These are phyloP conservation scores for Amborella trichopoda DNA, from an alignment of 164 flowering plant genomes.

Conservation along the genomic window DNA sequence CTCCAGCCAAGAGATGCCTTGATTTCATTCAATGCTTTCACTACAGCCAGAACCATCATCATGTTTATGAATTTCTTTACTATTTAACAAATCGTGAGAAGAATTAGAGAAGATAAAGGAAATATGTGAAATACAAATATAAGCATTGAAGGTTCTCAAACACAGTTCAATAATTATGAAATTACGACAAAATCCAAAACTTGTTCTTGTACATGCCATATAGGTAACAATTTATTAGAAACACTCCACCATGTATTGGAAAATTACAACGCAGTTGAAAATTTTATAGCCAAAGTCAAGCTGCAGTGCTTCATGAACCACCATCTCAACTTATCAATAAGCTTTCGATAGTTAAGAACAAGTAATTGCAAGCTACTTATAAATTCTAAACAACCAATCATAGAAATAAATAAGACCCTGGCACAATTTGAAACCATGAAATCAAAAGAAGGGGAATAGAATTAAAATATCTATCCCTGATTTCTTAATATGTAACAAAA, in stretches of 20 bases:
- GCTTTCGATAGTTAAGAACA: no score
- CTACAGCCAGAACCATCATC: slow-evolving; percentile 22
- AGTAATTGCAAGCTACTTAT: no score
- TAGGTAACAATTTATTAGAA: not conserved
- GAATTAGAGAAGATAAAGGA: not conserved
- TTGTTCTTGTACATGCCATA: not conserved
- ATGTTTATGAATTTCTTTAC: not conserved
- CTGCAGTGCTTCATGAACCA: not conserved
- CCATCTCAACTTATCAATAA: not conserved
- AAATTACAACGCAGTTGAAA: no score
- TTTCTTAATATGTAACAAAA: no score
- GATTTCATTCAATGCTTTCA: slow-evolving; percentile 87
- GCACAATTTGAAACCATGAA: no score
- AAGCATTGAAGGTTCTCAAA: not conserved
- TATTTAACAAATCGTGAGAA: not conserved
- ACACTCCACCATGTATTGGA: no score
- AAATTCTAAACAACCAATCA: no score
- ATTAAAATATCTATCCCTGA: no score
- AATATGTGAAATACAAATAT: not conserved
- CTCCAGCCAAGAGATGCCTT: slow-evolving; percentile 97
- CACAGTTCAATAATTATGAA: not conserved
- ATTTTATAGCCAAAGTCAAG: not conserved
- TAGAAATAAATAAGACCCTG: no score
- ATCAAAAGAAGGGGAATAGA: no score
- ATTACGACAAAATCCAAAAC: not conserved